These are phyloP conservation scores for Hypoxylon sp. DNA, from an alignment of 2,329 filamentous ascomycete genomes.

Conservation along the genomic window DNA sequence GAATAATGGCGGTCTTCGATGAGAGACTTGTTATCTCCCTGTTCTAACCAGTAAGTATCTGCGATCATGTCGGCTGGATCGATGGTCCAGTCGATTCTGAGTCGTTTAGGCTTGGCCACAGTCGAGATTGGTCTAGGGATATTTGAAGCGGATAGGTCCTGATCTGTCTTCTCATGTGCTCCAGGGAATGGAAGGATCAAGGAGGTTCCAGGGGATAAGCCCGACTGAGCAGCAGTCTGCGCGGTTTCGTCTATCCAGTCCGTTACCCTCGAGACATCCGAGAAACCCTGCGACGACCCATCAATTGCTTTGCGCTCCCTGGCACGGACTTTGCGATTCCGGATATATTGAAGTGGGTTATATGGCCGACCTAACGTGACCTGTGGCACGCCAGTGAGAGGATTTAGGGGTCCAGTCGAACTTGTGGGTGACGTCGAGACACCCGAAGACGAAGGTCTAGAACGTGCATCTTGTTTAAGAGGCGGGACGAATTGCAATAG, in stretches of 20 bases:
- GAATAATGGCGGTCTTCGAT: slow-evolving; percentile 84
- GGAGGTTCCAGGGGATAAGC: slow-evolving; percentile 51
- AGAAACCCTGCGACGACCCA: slow-evolving; percentile 80
- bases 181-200: slow-evolving; percentile 60
- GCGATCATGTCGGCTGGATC: slow-evolving; percentile 87
- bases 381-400: slow-evolving; percentile 51
- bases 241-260: slow-evolving; percentile 81
- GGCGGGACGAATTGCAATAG: slow-evolving; percentile 84
- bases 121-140: slow-evolving; percentile 56
- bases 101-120: slow-evolving; percentile 73
- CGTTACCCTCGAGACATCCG: slow-evolving; percentile 76
- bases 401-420: slow-evolving; percentile 45
- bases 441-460: slow-evolving; percentile 55
- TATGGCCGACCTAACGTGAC: slow-evolving; percentile 74
- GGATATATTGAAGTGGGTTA: slow-evolving; percentile 91
- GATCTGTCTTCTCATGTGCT: slow-evolving; percentile 59
- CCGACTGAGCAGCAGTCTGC: slow-evolving; percentile 56
- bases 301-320: slow-evolving; percentile 81
- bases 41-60: slow-evolving; percentile 91
- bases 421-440: slow-evolving; percentile 56
- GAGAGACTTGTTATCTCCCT: slow-evolving; percentile 80
- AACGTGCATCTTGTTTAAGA: slow-evolving; percentile 63
- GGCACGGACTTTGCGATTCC: slow-evolving; percentile 87
- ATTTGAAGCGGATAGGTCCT: slow-evolving; percentile 53
- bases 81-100: slow-evolving; percentile 86